Base-by-base conservation (phyloP, 345 rosid species). In the Brassica carinata region DNA sequence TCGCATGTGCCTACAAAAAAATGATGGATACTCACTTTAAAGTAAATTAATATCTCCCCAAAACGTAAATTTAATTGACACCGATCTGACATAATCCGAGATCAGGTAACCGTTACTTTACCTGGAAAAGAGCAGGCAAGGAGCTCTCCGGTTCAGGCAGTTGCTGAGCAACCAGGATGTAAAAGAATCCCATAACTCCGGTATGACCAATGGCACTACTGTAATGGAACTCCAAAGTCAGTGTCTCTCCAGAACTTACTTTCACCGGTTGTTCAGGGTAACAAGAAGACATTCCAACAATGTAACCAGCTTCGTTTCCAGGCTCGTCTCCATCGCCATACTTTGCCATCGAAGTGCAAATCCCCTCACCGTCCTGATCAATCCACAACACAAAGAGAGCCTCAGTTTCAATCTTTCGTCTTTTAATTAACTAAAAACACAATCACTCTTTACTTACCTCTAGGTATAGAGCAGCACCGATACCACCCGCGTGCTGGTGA, bases 211-310 rank as follows among this genome's bases (percentile, higher is more conserved):
- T n/a, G n/a, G 75, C 15, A 64, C 45, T 90, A 78, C 87, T 91
- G 73, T 93, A 95, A 27, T 85, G 88, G 8, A 91, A 86, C 78
- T 91, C 96, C 75, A 95, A 33, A 64, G 81, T 82, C 58, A 93
- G 78, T 11, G 83, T 87, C 81, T 95, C 98, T 69, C 90, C 87
- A 23, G 79, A 76, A 8, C 66, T 77, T 63, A 95, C 85, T 88
- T 81, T 89, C 70, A 91, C 82, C 13, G 93, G 90, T 27, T 23
- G 26, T 23, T 82, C 71, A 36, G 94, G 97, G 81, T 91, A 91
- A 85, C 96, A 95, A 27, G 97, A 77, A 1, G 99, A 87, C 98
- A 95, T 93, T 80, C 99, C 99, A 18, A 95, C 97, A 14, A 95
- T 78, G 57, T 93, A 93, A 67, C 98, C 99, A 69, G 87, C 86